phyloP scores from a whole-genome alignment of 768 basidiomycete genomes.

The Suillus placidus region DNA sequence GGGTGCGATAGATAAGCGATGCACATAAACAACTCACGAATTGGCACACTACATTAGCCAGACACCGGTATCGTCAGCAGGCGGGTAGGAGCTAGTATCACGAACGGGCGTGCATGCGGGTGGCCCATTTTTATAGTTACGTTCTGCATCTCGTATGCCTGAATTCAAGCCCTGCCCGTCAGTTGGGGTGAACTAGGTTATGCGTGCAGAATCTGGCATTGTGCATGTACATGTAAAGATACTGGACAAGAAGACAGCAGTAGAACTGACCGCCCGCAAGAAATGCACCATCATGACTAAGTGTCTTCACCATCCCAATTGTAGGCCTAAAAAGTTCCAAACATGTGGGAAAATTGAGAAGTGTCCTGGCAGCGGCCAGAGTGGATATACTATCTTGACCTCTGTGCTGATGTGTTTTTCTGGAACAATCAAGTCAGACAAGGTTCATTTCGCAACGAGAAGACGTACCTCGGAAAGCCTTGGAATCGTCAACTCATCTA shows the following conservation, averaged over 20 bases:
- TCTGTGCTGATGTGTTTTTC: background rate
- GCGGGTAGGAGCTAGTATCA: slow-evolving; percentile 22
- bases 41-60: background rate
- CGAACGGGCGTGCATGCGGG: background rate
- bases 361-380: background rate
- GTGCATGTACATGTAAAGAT: background rate
- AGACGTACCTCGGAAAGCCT: background rate
- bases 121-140: background rate
- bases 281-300: background rate
- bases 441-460: background rate
- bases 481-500: background rate
- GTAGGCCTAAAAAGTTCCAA: background rate
- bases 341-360: background rate
- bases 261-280: background rate
- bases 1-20: too few species aligned
- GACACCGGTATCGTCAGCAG: background rate
- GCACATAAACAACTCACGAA: too few species aligned
- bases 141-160: too few species aligned
- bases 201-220: background rate
- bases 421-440: background rate
- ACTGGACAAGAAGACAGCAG: background rate
- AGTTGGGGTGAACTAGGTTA: background rate
- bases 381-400: background rate
- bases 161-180: background rate
- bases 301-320: background rate